A percentile compares a stretch with the other conserved stretches of the same genome.
Evolutionary conservation across 441 rosid genomes (phyloP).

Genomic region (Populus hybrid): DNA sequence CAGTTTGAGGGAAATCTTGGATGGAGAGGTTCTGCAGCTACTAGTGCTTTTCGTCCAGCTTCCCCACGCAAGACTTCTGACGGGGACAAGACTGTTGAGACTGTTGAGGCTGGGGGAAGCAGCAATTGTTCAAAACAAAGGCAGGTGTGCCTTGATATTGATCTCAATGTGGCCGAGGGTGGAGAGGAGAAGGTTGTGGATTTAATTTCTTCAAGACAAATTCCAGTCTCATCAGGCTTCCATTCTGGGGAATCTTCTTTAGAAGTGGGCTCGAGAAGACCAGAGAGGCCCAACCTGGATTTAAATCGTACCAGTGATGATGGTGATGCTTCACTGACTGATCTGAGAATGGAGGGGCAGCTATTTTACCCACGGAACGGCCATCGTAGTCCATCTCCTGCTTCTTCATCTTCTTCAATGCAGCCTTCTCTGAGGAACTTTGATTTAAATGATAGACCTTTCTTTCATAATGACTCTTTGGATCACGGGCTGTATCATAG

Average conservation of each 20-base stretch:
- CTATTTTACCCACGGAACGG: conserved; percentile 50
- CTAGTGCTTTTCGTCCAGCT: conserved; percentile 75
- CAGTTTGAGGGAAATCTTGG: conserved; percentile 75
- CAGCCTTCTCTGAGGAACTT: conserved; percentile 72
- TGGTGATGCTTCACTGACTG: conserved; percentile 50
- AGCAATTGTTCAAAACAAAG: conserved; percentile 46
- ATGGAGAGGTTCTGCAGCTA: conserved; percentile 75
- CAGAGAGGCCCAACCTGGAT: conserved; percentile 72
- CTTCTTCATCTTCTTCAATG: conserved; percentile 70
- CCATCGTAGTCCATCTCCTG: conserved; percentile 67
- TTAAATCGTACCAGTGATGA: conserved; percentile 74
- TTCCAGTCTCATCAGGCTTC: conserved; percentile 51
- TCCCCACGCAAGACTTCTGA: conserved; percentile 57
- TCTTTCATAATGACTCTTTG: conserved; percentile 41
- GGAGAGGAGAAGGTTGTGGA: conserved; percentile 66
- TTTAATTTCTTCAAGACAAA: conserved; percentile 41
- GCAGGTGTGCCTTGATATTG: conserved; percentile 58
- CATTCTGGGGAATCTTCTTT: conserved; percentile 62
- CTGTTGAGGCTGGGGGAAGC: conserved; percentile 36
- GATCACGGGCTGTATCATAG: conserved; percentile 44
- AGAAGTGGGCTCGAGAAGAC: conserved; percentile 58
- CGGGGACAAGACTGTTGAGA: conserved; percentile 36
- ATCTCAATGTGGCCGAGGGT: conserved; percentile 82
- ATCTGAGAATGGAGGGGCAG: conserved; percentile 50
- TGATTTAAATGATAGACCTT: conserved; percentile 89